Evolutionary conservation across 805 yeast species (phyloP).

Genomic region (Candida vaughaniae): DNA sequence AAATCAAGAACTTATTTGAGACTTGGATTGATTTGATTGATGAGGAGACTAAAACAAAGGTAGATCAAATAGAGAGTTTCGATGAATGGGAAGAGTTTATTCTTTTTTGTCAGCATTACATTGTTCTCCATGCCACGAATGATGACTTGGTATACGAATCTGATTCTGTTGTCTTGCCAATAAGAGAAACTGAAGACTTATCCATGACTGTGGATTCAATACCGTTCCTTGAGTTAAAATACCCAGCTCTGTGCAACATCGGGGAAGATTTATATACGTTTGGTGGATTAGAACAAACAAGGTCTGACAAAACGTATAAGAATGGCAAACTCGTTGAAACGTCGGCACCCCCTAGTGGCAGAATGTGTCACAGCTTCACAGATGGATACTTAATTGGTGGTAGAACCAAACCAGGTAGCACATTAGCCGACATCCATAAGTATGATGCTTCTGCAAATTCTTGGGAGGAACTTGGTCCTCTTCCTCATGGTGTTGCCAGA

Average conservation of each 20-base stretch:
- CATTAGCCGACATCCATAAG: conserved; percentile 33
- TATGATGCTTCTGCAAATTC: conserved; percentile 7
- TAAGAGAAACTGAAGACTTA: conserved; percentile 7
- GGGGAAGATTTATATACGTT: conserved; percentile 25
- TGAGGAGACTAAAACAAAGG: conserved; percentile 32
- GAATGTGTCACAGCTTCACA: conserved; percentile 59
- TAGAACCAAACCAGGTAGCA: conserved; percentile 55
- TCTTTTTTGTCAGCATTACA: conserved; percentile 72
- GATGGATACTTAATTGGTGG: conserved; percentile 58
- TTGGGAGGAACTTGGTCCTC: conserved; percentile 42
- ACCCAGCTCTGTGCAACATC: conserved; percentile 33
- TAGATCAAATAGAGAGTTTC: conserved; percentile 60
- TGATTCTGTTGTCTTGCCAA: not conserved
- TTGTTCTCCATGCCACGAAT: conserved; percentile 64
- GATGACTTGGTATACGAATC: conserved; percentile 14
- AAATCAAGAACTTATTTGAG: conserved; percentile 52
- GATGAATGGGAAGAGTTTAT: conserved; percentile 86
- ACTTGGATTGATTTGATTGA: conserved; percentile 54
- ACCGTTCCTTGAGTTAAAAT: conserved; percentile 32
- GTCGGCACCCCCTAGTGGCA: conserved; percentile 30
- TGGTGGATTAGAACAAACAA: conserved; percentile 42
- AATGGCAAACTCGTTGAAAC: conserved; percentile 18
- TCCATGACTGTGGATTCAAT: conserved; percentile 3
- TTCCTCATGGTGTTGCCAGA: conserved; percentile 51
- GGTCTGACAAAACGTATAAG: conserved; percentile 15